Percentiles rank a stretch among this genome's conserved stretches.
Evolutionary conservation across 371 early-diverging fungal species (phyloP).

Genomic region (Encephalitozoon cuniculi): DNA sequence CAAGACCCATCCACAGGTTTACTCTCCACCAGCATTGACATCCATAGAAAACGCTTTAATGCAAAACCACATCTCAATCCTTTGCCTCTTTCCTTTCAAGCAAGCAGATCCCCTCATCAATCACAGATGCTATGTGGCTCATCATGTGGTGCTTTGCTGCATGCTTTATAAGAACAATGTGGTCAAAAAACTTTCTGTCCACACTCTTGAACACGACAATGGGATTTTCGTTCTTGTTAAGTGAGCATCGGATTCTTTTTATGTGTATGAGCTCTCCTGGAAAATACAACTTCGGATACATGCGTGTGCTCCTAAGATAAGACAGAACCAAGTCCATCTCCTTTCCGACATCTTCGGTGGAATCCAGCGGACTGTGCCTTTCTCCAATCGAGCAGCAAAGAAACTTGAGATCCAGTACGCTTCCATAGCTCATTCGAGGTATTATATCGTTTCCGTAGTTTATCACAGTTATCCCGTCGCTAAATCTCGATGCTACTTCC

Average conservation of each 20-base stretch:
- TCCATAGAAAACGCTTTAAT: neutral
- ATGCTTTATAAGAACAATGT: slow-evolving; percentile 23
- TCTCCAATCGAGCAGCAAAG: slow-evolving; percentile 50
- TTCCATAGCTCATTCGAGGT: slow-evolving; percentile 52
- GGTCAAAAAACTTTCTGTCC: neutral
- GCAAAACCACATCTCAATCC: no score
- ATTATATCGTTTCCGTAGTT: slow-evolving; percentile 58
- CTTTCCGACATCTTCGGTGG: slow-evolving; percentile 25
- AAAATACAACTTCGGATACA: slow-evolving; percentile 53
- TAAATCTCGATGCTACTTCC: slow-evolving; percentile 16
- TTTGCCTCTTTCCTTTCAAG: neutral
- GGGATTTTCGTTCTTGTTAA: slow-evolving; percentile 9
- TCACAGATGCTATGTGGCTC: slow-evolving; percentile 7
- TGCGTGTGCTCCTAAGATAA: slow-evolving; percentile 23
- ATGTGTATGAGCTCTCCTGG: slow-evolving; percentile 57
- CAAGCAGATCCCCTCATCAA: neutral
- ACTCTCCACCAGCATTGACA: no score
- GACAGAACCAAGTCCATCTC: slow-evolving; percentile 44
- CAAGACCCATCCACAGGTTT: no score
- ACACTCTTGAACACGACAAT: slow-evolving; percentile 12
- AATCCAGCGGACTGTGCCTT: slow-evolving; percentile 17
- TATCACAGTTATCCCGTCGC: slow-evolving; percentile 27
- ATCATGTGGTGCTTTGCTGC: slow-evolving; percentile 22
- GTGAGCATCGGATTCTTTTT: slow-evolving; percentile 4
- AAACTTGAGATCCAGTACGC: slow-evolving; percentile 55